Evolutionary conservation across 352 stramenopile species (phyloP).

Genomic region (Phytophthora citricola): DNA sequence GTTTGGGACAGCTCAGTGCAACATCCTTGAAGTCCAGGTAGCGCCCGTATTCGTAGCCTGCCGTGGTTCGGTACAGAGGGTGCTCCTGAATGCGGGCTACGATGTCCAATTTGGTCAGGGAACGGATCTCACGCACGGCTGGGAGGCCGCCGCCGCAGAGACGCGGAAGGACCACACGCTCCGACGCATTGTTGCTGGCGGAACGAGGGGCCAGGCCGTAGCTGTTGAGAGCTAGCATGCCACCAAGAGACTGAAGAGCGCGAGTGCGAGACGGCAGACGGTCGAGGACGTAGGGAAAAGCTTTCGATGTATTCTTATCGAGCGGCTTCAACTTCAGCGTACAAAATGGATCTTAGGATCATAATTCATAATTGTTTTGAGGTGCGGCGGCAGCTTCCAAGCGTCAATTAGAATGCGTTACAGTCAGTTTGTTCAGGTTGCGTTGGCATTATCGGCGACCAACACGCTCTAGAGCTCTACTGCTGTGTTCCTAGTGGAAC

Average conservation of each 20-base stretch:
- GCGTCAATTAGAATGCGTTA: too few species aligned
- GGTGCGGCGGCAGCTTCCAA: too few species aligned
- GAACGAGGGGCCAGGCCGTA: slow-evolving; percentile 40
- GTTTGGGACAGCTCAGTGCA: slow-evolving; percentile 61
- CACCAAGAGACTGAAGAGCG: slow-evolving; percentile 4
- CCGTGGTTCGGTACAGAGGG: slow-evolving; percentile 66
- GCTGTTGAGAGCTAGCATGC: slow-evolving; percentile 57
- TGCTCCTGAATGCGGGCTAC: slow-evolving; percentile 40
- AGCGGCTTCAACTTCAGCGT: slow-evolving; percentile 2
- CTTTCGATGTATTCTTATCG: slow-evolving; percentile 2
- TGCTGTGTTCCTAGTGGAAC: too few species aligned
- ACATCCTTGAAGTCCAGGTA: slow-evolving; percentile 63
- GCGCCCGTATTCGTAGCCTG: slow-evolving; percentile 67
- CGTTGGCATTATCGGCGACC: too few species aligned
- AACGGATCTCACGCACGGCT: slow-evolving; percentile 41
- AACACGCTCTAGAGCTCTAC: too few species aligned
- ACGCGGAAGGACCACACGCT: slow-evolving; percentile 48
- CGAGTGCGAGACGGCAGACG: neutral
- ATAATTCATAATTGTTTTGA: too few species aligned
- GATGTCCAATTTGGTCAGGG: slow-evolving; percentile 62
- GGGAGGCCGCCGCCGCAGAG: slow-evolving; percentile 42
- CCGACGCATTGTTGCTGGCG: slow-evolving; percentile 9
- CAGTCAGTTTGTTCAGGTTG: too few species aligned
- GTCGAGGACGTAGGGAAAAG: neutral
- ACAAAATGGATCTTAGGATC: neutral